These are phyloP conservation scores for Paratinospora sagittata DNA, from an alignment of 164 flowering plant genomes.

Conservation along the genomic window DNA sequence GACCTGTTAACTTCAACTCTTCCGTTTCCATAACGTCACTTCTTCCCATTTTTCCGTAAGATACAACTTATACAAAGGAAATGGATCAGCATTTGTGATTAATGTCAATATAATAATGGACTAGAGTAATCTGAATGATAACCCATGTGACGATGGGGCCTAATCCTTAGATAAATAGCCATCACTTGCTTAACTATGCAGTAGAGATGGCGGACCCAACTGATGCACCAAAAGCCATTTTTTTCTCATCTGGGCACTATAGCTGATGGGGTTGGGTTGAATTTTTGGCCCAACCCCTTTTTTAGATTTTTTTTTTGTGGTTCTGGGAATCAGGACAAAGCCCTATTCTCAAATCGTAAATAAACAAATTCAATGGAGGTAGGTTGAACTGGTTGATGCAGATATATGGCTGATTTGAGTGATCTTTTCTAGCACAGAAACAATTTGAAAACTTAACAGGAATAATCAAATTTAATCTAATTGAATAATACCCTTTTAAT, in stretches of 20 bases:
- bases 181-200: no score
- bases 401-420: background rate
- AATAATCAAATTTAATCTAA: background rate
- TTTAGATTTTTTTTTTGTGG: background rate
- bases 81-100: no score
- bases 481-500: background rate
- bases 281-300: background rate
- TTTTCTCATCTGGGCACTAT: background rate
- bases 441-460: no score
- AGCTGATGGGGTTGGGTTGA: background rate
- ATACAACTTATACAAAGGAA: no score
- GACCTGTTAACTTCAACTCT: no score
- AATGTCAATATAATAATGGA: no score
- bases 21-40: no score
- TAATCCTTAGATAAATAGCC: background rate
- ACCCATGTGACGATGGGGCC: background rate
- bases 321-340: background rate
- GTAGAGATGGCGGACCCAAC: no score
- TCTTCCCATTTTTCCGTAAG: no score
- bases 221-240: background rate
- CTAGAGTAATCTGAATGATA: background rate
- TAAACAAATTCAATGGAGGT: background rate
- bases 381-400: background rate
- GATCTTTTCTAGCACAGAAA: no score
- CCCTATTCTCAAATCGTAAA: constrained; percentile 1